phyloP scores from a whole-genome alignment of 2,329 filamentous ascomycete genomes.

The Fusarium buharicum region DNA sequence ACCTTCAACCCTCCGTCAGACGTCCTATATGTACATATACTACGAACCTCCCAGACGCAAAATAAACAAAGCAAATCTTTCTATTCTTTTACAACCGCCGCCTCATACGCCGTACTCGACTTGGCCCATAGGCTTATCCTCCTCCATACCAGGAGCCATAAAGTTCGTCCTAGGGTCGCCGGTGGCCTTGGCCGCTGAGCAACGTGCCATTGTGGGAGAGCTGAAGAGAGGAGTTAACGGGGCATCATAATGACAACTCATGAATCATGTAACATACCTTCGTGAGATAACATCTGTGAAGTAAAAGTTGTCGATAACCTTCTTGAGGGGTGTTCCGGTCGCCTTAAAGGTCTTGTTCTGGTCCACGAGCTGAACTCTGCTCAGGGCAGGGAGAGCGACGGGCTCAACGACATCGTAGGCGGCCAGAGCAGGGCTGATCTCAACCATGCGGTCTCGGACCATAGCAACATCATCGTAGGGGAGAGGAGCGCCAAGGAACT shows the following conservation, averaged over 20 bases:
- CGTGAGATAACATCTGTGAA: slow-evolving; percentile 97
- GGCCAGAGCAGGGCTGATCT: slow-evolving; percentile 90
- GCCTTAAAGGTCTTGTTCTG: slow-evolving; percentile 89
- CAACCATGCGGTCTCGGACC: slow-evolving; percentile 91
- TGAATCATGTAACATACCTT: slow-evolving; percentile 70
- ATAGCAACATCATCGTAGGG: slow-evolving; percentile 93
- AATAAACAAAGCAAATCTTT: slow-evolving; percentile 49
- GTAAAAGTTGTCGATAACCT: slow-evolving; percentile 95
- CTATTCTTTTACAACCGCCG: slow-evolving; percentile 51
- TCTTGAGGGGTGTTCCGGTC: slow-evolving; percentile 79
- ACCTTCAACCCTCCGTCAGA: slow-evolving; percentile 45
- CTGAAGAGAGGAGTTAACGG: slow-evolving; percentile 58
- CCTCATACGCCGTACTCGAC: slow-evolving; percentile 66
- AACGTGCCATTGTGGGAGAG: slow-evolving; percentile 98
- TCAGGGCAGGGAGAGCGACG: slow-evolving; percentile 76
- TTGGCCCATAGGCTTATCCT: slow-evolving; percentile 70
- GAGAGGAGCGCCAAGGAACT: slow-evolving; percentile 87
- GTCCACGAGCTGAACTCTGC: slow-evolving; percentile 95
- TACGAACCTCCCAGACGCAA: slow-evolving; percentile 47
- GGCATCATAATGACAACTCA: slow-evolving; percentile 9
- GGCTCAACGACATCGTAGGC: slow-evolving; percentile 93
- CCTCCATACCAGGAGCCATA: slow-evolving; percentile 76
- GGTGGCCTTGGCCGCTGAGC: slow-evolving; percentile 89
- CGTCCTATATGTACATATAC: slow-evolving; percentile 56
- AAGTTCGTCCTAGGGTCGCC: slow-evolving; percentile 82